Evolutionary conservation across 73 alveolate genomes (phyloP).

Genomic region (Paramecium sexaurelia): DNA sequence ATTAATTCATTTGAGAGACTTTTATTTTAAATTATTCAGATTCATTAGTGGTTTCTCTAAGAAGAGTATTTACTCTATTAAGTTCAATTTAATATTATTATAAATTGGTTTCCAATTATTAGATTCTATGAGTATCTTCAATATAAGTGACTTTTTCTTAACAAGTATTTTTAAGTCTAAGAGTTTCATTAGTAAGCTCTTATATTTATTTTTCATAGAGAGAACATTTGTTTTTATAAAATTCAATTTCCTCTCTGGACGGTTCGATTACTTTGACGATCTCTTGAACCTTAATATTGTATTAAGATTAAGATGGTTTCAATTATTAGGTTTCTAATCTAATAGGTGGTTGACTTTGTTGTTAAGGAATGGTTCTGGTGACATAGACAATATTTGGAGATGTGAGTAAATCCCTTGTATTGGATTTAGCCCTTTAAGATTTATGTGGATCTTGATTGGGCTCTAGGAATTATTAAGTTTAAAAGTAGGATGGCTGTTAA

Average conservation of each 20-base stretch:
- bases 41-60: constrained; percentile 36
- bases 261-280: background rate
- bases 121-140: constrained; percentile 48
- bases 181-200: background rate
- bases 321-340: background rate
- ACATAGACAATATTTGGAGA: background rate
- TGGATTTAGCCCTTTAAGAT: background rate
- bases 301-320: background rate
- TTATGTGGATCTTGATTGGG: constrained; percentile 18
- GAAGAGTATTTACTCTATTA: background rate
- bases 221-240: constrained; percentile 24
- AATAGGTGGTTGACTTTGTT: background rate
- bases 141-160: constrained; percentile 29
- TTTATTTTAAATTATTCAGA: background rate
- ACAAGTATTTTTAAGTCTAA: background rate
- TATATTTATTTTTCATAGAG: constrained; percentile 18
- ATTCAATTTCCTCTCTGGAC: constrained; percentile 18
- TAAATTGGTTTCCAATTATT: background rate
- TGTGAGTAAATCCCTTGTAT: background rate
- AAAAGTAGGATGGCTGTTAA: background rate
- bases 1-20: background rate
- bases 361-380: background rate
- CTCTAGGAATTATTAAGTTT: background rate
- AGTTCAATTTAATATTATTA: background rate
- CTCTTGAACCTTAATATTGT: background rate